Conservation (phyloP, 1,284 basidiomycete genomes). For the Sporisorium iseilematis-ciliati region DNA sequence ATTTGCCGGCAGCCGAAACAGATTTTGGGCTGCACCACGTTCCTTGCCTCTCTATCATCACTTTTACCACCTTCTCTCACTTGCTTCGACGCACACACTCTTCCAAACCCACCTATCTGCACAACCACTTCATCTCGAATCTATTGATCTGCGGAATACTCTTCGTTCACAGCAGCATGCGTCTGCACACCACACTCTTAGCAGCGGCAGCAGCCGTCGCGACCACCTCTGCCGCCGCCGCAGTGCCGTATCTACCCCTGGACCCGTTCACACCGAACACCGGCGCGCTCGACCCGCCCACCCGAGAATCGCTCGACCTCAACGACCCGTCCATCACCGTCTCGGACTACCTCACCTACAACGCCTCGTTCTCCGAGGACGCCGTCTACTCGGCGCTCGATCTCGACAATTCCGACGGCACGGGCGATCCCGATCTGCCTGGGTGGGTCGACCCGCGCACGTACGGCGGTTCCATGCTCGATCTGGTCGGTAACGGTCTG, state of each 20-base stretch:
- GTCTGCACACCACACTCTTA: conserved; percentile 17
- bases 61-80: too few relatives aligned
- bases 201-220: not conserved
- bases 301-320: conserved; percentile 36
- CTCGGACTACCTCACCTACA: conserved; percentile 32
- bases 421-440: conserved; percentile 36
- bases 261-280: conserved; percentile 20
- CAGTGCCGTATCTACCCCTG: conserved; percentile 26
- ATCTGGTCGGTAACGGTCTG: conserved; percentile 77
- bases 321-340: conserved; percentile 29
- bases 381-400: conserved; percentile 42
- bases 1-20: conserved; percentile 2
- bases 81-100: not conserved
- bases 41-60: not conserved
- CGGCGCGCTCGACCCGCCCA: conserved; percentile 6
- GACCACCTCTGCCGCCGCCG: not conserved
- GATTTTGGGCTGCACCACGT: not conserved
- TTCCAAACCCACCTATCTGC: not conserved
- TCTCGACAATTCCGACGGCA: conserved; percentile 44
- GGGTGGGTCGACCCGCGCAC: conserved; percentile 59
- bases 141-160: too few relatives aligned
- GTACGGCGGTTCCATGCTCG: conserved; percentile 62
- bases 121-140: too few relatives aligned
- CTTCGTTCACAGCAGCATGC: conserved; percentile 15
- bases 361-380: conserved; percentile 40